Evolutionary conservation across 176 grass and related monocot genomes (phyloP), one percentile per base, ranked within the genome.

Genomic region (Triticum urartu): DNA sequence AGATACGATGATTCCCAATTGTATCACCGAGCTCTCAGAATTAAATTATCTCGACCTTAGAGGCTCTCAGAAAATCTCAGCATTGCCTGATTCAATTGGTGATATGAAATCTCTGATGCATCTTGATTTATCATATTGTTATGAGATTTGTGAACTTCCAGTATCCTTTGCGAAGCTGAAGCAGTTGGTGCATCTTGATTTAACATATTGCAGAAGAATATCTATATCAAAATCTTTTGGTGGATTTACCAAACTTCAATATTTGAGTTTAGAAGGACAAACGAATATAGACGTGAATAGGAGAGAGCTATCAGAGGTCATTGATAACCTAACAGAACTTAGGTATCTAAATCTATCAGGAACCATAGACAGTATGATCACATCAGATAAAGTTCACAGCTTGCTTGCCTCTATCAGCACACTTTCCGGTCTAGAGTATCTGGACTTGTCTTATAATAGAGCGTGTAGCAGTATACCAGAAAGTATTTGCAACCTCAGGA

Each of bases 101-200:
- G 13, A 66, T 24, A 24, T 85, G 20, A 14, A 54, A 77, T 7
- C 1, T 25, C 39, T 85, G 9, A 24, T 39, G 33, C 60, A 85
- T 77, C 72, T 84, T 68, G 21, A 68, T 42, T 65, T 88, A 67
- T 88, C 86, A 40, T 8, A 3, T 1, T 88, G 86, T 3, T 0
- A 5, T 0, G 1, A 7, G 13, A 5, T 85, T 14, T 0, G 0
- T 5, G 3, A 58, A 67, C 5, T 85, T 0, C 83, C 83, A 5
- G 0, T 3, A 6, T 78, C 63, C 2, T 28, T 85, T 1, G 0
- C 0, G 5, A 4, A 75, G 8, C 87, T 89, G 0, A 71, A 50
- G 10, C 4, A 54, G 4, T 17, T 86, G 67, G 25, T 64, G 5
- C 58, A 79, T 81, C 26, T 89, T 9, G 35, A 89, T 62, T 61